Evolutionary conservation across 139 green algal species (phyloP), one percentile per base, ranked within the genome.

Genomic region (Chlamydomonas schloesseri): DNA sequence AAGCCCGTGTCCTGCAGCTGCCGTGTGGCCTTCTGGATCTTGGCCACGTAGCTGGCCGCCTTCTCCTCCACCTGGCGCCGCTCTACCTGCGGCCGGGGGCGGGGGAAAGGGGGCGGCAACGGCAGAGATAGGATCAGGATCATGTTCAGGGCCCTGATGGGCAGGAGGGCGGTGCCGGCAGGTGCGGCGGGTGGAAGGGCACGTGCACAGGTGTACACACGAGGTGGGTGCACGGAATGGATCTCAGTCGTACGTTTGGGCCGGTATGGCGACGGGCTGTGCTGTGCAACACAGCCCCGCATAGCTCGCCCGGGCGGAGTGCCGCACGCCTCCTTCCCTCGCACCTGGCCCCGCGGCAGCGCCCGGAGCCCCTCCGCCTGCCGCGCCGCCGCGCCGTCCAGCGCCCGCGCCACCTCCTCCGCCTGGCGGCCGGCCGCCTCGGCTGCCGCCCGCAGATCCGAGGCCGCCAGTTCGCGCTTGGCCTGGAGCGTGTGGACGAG

Each of bases 1-100:
- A 71, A 82, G 13, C 75, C 75, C 34, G 55, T 34, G 50, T 24
- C 14, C 75, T 31, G 24, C 23, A 82, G 55, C 75, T 71, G 71
- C 15, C 37, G 37, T 0, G 21, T 33, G 31, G 42, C 24, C 21
- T 17, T n/a, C 57, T 57, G 33, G 37, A 82, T 71, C 20, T 60
- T 34, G 17, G 15, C 13, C 3, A 71, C 36, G 75, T 82, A 82
- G 18, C 71, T 60, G 5, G 31, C 34, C 26, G 75, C 57, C 55
- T 81, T 81, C 17, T 18, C 28, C 3, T 81, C 53, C 53, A 81
- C 4, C 53, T 18, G 31, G 31, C 55, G 74, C 31, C 23, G 53
- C 55, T 81, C 74, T 1, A 17, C 31, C 74, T 70, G 53, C n/a
- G 53, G 42, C 42, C 5, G 42, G 6, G 42, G 42, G 42, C 42